Evolutionary conservation across 2,329 filamentous ascomycete genomes (phyloP), one percentile per base, ranked within the genome.

Genomic region (Sporothrix humicola): DNA sequence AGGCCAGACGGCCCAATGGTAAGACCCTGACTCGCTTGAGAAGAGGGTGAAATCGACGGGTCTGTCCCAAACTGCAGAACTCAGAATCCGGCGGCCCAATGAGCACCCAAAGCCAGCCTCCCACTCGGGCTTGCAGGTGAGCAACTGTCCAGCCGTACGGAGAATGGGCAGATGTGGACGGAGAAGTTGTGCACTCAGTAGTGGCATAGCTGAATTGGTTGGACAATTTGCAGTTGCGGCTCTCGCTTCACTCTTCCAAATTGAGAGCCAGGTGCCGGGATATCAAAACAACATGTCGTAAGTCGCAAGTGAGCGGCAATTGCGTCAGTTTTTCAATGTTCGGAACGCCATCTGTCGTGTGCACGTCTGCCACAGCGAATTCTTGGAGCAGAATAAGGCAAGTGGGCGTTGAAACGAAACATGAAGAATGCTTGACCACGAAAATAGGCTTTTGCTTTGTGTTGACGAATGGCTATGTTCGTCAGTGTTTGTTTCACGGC

Each of bases 11-110:
- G 71, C 46, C 59, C 59, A 72, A 65, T 66, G 58, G 23, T 44
- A 54, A 37, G 31, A 66, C 61, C 61, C 61, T 66, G 61, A 66
- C 10, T 48, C 20, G 26, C 3, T 68, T 26, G 10, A 10, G n/a
- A 13, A 12, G 37, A 42, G 31, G 4, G 61, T 37, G 31, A 37
- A 3, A 23, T 13, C 61, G 15, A 26, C 50, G 8, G 50, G 46
- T 52, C 23, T 50, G 31, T 15, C 71, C 15, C 31, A 72, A 72
- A 72, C 37, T 59, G 48, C 48, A 58, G 48, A 72, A 46, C 26
- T 12, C n/a, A 42, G 61, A 48, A 50, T 37, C 46, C 46, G 58
- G 50, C 15, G 58, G 58, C 23, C 72, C 72, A 73, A 71, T 71
- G 13, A 50, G 31, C 31, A 37, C 59, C 31, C 46, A 23, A 73